Base-by-base conservation (phyloP, 2,329 filamentous ascomycete genomes). In the Calonectria leucothoes region DNA sequence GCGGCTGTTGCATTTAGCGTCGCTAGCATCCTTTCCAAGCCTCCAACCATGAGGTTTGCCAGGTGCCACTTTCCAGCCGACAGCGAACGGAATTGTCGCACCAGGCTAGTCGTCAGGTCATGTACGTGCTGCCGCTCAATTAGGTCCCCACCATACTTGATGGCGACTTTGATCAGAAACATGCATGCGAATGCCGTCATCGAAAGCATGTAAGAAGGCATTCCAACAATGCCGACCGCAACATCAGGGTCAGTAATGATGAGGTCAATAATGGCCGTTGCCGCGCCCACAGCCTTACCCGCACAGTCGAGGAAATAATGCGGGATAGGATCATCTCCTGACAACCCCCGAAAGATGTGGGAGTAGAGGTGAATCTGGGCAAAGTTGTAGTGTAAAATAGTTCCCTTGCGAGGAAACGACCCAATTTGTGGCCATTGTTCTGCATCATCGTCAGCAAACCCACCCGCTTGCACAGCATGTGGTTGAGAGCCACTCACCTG, bases 131-230 rank as follows among this genome's bases (percentile, higher is more conserved):
- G 77, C 1, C 83, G 81, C n/a, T 88, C 83, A 25, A 88, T 84
- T 1, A 87, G 81, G 45, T 85, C 83, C n/a, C 82, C 84, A 3
- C 82, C 83, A 67, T 87, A 85, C 33, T 86, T 87, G 29, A 84
- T 83, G 1, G 87, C 83, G 1, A 89, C 81, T 73, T 89, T 88
- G 42, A 88, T 84, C 1, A 89, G 82, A 72, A 90, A 89, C 76
- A 89, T 87, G 76, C 87, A 89, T 1, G 88, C 87, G 71, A 89
- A 89, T 0, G 86, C 87, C 0, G 87, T 88, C 88, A 89, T 90
- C 55, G 86, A 87, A 70, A 88, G 86, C 52, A 89, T 84, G 64
- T 89, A 89, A 4, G 87, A 86, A 2, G 88, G 88, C 80, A 89
- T 87, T 1, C 88, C 86, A 75, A 76, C 78, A 10, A 85, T 82